phyloP scores from a whole-genome alignment of 768 basidiomycete species.

The Amanita pallidorosea region DNA sequence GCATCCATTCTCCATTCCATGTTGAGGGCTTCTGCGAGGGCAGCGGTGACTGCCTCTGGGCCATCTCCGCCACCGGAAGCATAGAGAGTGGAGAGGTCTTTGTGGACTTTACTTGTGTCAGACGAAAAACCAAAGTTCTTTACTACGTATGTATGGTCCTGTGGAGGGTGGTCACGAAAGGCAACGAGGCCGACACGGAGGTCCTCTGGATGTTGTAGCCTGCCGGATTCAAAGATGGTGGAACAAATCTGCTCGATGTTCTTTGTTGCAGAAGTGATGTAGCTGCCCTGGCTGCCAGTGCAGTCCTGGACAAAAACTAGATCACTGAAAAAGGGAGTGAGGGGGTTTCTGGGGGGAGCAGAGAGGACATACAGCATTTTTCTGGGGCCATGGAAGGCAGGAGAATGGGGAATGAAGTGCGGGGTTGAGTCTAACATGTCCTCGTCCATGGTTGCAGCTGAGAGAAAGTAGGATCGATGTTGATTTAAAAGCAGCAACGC shows the following conservation, averaged over 20 bases:
- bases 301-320: constrained; percentile 95
- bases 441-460: constrained; percentile 48
- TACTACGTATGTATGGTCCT: constrained; percentile 90
- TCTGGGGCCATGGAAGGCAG: constrained; percentile 25
- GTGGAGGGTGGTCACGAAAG: constrained; percentile 94
- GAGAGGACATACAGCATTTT: constrained; percentile 62
- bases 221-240: constrained; percentile 90
- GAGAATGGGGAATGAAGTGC: neutral
- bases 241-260: constrained; percentile 95
- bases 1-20: constrained; percentile 88
- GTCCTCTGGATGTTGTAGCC: constrained; percentile 79
- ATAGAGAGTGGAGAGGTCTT: constrained; percentile 72
- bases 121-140: constrained; percentile 94
- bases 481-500: neutral
- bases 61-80: constrained; percentile 92
- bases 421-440: constrained; percentile 47
- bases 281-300: constrained; percentile 84
- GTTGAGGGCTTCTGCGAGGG: constrained; percentile 71
- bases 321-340: constrained; percentile 40
- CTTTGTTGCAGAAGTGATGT: constrained; percentile 89
- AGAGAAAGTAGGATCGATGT: neutral
- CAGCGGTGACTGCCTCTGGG: constrained; percentile 94
- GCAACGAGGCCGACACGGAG: constrained; percentile 87
- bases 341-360: neutral
- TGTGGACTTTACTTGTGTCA: constrained; percentile 80